Evolutionary conservation across 75 land plant genomes (phyloP).

Genomic region (Pinus tabuliformis): DNA sequence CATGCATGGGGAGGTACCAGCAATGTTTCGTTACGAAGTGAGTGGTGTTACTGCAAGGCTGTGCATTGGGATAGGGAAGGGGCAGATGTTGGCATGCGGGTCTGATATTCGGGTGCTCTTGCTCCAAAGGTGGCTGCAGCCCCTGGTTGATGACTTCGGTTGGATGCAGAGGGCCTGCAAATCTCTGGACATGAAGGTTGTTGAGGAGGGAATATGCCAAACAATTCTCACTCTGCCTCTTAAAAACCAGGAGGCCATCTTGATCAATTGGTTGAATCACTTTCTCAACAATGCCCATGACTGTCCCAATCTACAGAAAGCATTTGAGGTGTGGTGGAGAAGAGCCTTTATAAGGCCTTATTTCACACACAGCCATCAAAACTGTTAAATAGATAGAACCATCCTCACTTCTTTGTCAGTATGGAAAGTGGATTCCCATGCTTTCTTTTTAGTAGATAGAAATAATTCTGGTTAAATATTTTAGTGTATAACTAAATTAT

Average conservation of each 20-base stretch:
- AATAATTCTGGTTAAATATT: no score
- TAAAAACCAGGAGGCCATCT: slow-evolving; percentile 72
- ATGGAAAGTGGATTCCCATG: no score
- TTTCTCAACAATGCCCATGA: slow-evolving; percentile 70
- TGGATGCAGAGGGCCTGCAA: slow-evolving; percentile 82
- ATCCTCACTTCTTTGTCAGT: no score
- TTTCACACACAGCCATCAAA: slow-evolving; percentile 11
- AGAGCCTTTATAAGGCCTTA: slow-evolving; percentile 71
- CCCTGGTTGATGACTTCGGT: slow-evolving; percentile 69
- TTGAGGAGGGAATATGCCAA: slow-evolving; percentile 84
- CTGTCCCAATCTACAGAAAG: slow-evolving; percentile 81
- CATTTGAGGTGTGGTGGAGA: slow-evolving; percentile 94
- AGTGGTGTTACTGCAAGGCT: slow-evolving; percentile 82
- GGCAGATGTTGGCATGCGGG: slow-evolving; percentile 65
- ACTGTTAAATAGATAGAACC: no score
- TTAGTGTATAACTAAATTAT: no score
- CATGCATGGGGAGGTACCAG: slow-evolving; percentile 54
- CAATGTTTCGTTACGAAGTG: slow-evolving; percentile 54
- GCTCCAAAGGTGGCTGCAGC: slow-evolving; percentile 69
- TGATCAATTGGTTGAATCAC: slow-evolving; percentile 66
- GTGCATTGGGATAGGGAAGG: slow-evolving; percentile 83
- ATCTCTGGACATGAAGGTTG: slow-evolving; percentile 67
- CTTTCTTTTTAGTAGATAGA: no score
- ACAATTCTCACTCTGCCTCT: slow-evolving; percentile 78
- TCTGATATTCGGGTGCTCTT: slow-evolving; percentile 49